A percentile compares a stretch with the other conserved stretches of the same genome.
These are phyloP conservation scores for Pseudonectria foliicola DNA, from an alignment of 2,329 filamentous ascomycete species.

Conservation along the genomic window DNA sequence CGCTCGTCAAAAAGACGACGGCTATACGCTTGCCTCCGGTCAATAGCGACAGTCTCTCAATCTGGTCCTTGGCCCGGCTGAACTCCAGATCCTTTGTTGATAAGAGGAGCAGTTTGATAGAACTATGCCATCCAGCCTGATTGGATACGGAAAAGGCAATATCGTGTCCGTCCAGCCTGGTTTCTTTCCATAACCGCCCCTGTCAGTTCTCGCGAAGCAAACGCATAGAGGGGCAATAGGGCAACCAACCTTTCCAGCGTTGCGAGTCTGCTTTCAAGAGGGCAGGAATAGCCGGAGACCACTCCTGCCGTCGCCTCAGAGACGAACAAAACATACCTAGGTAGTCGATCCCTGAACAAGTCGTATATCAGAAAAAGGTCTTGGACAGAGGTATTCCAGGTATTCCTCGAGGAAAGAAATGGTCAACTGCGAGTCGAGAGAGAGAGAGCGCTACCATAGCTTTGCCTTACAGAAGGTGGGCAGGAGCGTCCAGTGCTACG, in stretches of 20 bases:
- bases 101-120: constrained; percentile 35
- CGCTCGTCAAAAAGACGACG: constrained; percentile 38
- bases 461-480: too few species aligned
- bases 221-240: constrained; percentile 1
- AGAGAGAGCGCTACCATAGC: too few species aligned
- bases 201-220: constrained; percentile 3
- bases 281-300: constrained; percentile 24
- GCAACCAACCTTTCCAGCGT: constrained; percentile 22
- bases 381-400: too few species aligned
- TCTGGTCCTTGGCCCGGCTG: constrained; percentile 22
- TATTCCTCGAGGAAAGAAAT: too few species aligned
- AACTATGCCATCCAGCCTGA: background rate
- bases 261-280: constrained; percentile 13
- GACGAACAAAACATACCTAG: constrained; percentile 36
- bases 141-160: constrained; percentile 32
- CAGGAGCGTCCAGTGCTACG: too few species aligned
- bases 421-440: background rate
- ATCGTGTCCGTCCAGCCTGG: constrained; percentile 36
- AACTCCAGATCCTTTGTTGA: constrained; percentile 29
- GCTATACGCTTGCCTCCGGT: constrained; percentile 33
- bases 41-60: constrained; percentile 34
- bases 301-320: constrained; percentile 30
- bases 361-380: too few species aligned
- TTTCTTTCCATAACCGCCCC: constrained; percentile 27
- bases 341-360: too few species aligned